phyloP scores from a whole-genome alignment of 352 stramenopile genomes.

The Pythium aquatile region DNA sequence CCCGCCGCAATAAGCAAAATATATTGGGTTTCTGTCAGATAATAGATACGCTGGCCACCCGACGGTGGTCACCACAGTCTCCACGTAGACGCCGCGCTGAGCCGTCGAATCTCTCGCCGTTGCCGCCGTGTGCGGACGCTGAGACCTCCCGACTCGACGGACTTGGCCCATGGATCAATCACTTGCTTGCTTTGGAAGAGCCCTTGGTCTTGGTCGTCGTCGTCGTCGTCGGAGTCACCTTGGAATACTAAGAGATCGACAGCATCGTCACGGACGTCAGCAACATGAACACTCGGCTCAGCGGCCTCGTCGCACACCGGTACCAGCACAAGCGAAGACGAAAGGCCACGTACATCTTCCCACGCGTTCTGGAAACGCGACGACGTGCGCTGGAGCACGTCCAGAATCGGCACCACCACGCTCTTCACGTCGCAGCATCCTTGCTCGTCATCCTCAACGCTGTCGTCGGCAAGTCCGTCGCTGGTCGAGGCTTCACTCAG shows the following conservation, averaged over 20 bases:
- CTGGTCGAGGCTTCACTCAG: not conserved
- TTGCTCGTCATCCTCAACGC: constrained; percentile 16
- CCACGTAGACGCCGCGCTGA: constrained; percentile 17
- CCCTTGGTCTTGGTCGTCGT: constrained; percentile 1
- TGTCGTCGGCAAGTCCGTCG: constrained; percentile 21
- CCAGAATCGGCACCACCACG: constrained; percentile 25
- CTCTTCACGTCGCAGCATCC: constrained; percentile 24
- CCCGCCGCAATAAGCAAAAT: constrained; percentile 9
- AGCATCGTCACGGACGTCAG: constrained; percentile 25
- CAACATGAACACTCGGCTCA: constrained; percentile 17
- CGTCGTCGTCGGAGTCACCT: constrained; percentile 20
- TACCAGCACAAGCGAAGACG: constrained; percentile 27
- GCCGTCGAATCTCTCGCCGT: constrained; percentile 7
- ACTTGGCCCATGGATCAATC: constrained; percentile 10
- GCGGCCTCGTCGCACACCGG: constrained; percentile 20
- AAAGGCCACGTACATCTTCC: constrained; percentile 34
- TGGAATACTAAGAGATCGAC: constrained; percentile 32
- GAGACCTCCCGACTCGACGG: constrained; percentile 8
- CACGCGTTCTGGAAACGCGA: constrained; percentile 26
- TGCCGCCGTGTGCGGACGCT: constrained; percentile 23
- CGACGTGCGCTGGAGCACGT: constrained; percentile 26
- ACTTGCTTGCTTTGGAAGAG: constrained; percentile 6
- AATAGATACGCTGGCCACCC: constrained; percentile 11
- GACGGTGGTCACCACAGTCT: constrained; percentile 24
- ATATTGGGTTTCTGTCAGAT: constrained; percentile 8